Base-by-base conservation (phyloP, 305 asterid species). In the Ajuga reptans region DNA sequence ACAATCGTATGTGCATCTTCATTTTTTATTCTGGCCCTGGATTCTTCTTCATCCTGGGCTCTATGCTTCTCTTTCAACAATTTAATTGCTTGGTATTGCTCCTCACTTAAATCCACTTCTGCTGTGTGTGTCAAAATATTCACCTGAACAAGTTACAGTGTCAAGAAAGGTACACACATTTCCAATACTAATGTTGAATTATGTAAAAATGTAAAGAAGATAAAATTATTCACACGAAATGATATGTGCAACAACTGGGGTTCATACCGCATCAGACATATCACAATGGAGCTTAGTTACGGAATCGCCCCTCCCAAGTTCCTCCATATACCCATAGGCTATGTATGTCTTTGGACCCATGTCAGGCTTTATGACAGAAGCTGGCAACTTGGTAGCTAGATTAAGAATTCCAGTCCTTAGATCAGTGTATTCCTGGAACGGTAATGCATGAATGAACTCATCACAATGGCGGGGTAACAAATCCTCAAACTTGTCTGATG, bases 251-350 rank as follows among this genome's bases (percentile, higher is more conserved):
- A 47, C 27, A 62, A 46, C 50, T 56, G 9, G 14, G 29, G 64
- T 54, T 41, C 88, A 51, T 86, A 92, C 95, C 86, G 98, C 97
- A 79, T 92, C 98, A 1, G 98, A 88, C 98, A 89, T 86, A 61
- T 92, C 98, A 41, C 86, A 85, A 67, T 92, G 98, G 62, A 92
- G 98, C 83, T 86, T 92, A 63, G 98, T 92, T 21, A 92, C 97
- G 6, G 98, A 92, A 81, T 92, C 98, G 17, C 98, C 98, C 81
- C 97, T 85, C 60, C 94, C 96, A 37, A 92, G 95, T 73, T 92
- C 98, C 64, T 86, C 79, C 0, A 14, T 46, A 17, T 77, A 17
- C 29, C 98, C 98, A 73, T 92, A 90, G 0, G 98, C 98, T 14
- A 92, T 88, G 77, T 92, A 90, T 29, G 97, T 92, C 80, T 92